Base-by-base conservation (phyloP, 257 asterid genomes). In the Solanum okadae region DNA sequence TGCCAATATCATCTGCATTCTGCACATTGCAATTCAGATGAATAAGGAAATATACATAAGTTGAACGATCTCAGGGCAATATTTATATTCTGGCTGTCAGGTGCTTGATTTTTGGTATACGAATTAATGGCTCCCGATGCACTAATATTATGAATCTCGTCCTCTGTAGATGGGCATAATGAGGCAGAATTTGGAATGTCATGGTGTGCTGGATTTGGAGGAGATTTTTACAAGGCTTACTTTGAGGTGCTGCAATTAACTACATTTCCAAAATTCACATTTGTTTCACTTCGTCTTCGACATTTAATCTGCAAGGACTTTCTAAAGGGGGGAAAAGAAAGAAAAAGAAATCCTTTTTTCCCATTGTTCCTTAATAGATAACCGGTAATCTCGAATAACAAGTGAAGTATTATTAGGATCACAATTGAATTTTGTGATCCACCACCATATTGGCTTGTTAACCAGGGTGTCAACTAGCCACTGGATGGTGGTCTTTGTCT, bases 111-210 rank as follows among this genome's bases (percentile, higher is more conserved):
- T 82, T 82, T 16, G 86, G 70, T 29, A 3, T 16, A 49, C 27
- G 44, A 29, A 49, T 82, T 82, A 31, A 18, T 46, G 68, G 18
- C 42, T 82, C 42, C 65, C 29, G 70, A 29, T 49, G 12, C 12
- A 35, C 76, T 84, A n/a, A 49, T 40, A 10, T 11, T 52, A 86
- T 42, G 33, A 16, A 77, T 83, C 38, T 79, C 3, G 3, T 73
- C 5, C 14, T 23, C 12, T 86, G 84, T 83, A 96, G 99, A 96
- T 89, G 99, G 99, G 27, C 99, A 96, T 89, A 94, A 91, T 37
- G 99, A 96, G 88, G 99, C 98, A 10, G 99, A 96, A 90, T 96
- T 96, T 86, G 99, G 99, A 89, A 96, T 96, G 99, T 95, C 98
- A 31, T 97, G 99, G 99, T 97, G 98, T 91, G 98, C 98, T 63